Evolutionary conservation across 129 eudicot genomes (phyloP).

Genomic region (Oenanthe sinensis): DNA sequence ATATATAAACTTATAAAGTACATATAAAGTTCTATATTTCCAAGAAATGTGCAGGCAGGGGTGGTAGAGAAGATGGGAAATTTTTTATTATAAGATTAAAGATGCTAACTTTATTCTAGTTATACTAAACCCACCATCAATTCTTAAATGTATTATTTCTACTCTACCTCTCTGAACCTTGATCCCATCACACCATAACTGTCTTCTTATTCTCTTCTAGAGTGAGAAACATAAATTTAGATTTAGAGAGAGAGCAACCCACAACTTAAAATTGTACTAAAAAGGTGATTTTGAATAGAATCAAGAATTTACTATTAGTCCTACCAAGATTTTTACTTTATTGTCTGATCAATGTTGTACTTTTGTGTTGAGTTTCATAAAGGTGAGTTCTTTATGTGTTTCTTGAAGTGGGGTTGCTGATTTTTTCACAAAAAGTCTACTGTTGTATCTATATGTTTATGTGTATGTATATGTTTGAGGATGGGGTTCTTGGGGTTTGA

Average conservation of each 20-base stretch:
- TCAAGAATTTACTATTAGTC: background rate
- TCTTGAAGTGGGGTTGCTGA: slow-evolving; percentile 4
- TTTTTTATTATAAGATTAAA: background rate
- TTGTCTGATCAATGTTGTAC: slow-evolving; percentile 4
- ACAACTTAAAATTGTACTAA: slow-evolving; percentile 3
- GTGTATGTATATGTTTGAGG: background rate
- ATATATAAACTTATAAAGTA: background rate
- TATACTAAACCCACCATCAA: slow-evolving; percentile 6
- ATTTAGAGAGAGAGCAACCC: slow-evolving; percentile 2
- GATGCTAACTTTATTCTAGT: slow-evolving; percentile 8
- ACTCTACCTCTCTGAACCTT: background rate
- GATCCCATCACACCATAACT: slow-evolving; percentile 10
- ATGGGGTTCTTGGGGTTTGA: slow-evolving; percentile 4
- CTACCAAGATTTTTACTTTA: slow-evolving; percentile 5
- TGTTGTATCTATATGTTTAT: background rate
- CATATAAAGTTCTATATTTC: background rate
- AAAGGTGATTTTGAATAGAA: background rate
- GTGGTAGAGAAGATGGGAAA: background rate
- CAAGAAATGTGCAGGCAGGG: slow-evolving; percentile 4
- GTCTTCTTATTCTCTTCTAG: background rate
- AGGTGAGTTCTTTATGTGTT: slow-evolving; percentile 9
- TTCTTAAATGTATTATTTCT: background rate
- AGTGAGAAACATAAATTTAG: background rate
- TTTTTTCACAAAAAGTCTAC: background rate
- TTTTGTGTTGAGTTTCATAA: slow-evolving; percentile 4